Evolutionary conservation across 2,329 filamentous ascomycete genomes (phyloP), one percentile per base, ranked within the genome.

Genomic region (Kalaharituber pfeilii): DNA sequence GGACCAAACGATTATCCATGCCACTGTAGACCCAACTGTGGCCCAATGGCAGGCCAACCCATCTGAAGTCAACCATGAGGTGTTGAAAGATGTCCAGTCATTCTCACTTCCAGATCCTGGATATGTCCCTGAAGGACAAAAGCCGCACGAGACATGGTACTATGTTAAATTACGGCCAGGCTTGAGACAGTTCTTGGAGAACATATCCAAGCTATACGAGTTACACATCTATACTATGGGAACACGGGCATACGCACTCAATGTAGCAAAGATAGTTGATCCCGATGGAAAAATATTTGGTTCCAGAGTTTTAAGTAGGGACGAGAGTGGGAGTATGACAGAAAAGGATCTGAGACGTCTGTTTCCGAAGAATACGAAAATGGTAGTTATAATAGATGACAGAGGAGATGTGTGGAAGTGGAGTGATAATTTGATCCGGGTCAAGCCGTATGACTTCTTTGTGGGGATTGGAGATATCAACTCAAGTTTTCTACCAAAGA

Each of bases 211-310:
- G 64, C 72, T 91, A 64, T 98, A 91, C 70, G 91, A 98, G 70
- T 74, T 96, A 65, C 91, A 98, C 67, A 89, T 98, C 59, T 98
- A 98, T 72, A 98, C 91, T 44, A 98, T 98, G 91, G 91, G 89
- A 54, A 98, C 91, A 22, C 79, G 91, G 59, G 86, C 89, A n/a
- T 98, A 98, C 66, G 91, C 91, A 8, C 76, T 88, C 62, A 83
- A 86, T 57, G 93, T 98, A 62, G 87, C 87, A 33, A 82, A 84
- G 62, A 89, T 98, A 59, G 84, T 98, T 58, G 91, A 98, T 65
- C 89, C 89, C 0, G 80, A 89, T 29, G 79, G 82, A 60, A 88
- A 82, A 66, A 79, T 94, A 8, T 98, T 98, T 67, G 89, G 85
- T 36, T 88, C 95, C 68, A 80, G 91, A 53, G 88, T 98, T 63